Conservation (phyloP, 495 filamentous ascomycete species). For the Aspergillus cristatus region DNA sequence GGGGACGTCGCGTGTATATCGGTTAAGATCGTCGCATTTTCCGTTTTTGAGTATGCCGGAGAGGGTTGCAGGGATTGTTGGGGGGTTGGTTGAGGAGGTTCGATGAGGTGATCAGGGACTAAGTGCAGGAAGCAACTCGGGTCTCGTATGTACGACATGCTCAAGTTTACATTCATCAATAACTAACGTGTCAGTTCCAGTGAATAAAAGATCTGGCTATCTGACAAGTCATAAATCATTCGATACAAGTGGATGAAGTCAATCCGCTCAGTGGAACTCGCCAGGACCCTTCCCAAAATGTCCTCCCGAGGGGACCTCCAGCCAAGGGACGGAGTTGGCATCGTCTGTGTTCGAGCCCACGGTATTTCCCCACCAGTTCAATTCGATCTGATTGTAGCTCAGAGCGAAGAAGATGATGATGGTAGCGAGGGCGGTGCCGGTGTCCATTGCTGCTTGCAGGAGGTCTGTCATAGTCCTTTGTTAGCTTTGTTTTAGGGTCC, state of each 20-base stretch:
- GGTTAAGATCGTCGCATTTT: slow-evolving; percentile 11
- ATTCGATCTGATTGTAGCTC: slow-evolving; percentile 19
- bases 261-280: slow-evolving; percentile 8
- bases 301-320: slow-evolving; percentile 13
- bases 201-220: too few relatives aligned
- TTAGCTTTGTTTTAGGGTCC: too few relatives aligned
- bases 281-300: slow-evolving; percentile 22
- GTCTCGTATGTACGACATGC: too few relatives aligned
- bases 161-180: too few relatives aligned
- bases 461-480: slow-evolving; percentile 33
- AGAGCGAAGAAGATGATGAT: slow-evolving; percentile 49
- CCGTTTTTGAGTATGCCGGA: slow-evolving; percentile 16
- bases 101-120: too few relatives aligned
- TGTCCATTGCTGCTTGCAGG: slow-evolving; percentile 50
- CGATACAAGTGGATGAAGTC: too few relatives aligned
- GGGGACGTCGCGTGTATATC: slow-evolving; percentile 7
- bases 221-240: too few relatives aligned
- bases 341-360: slow-evolving; percentile 18
- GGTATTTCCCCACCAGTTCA: slow-evolving; percentile 23
- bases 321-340: slow-evolving; percentile 15
- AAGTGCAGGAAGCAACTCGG: too few relatives aligned
- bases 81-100: background rate
- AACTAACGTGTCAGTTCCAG: too few relatives aligned
- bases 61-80: slow-evolving; percentile 7
- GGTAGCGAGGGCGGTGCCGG: slow-evolving; percentile 56